Conservation (phyloP, 106 monocot genomes). For the Phalaenopsis equestris region DNA sequence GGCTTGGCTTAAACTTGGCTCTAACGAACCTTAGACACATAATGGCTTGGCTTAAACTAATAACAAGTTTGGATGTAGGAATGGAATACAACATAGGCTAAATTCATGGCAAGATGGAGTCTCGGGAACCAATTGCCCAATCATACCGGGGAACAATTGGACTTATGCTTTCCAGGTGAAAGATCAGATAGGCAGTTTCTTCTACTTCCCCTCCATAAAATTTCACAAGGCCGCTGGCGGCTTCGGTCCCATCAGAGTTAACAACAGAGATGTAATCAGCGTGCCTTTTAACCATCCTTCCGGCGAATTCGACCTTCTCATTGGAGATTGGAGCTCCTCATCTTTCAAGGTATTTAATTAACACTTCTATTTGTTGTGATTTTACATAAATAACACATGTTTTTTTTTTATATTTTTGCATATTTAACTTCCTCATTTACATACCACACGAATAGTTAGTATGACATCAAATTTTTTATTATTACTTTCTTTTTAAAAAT, state of each 20-base stretch:
- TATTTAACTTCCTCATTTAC: neutral
- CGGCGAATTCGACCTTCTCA: conserved; percentile 32
- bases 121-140: conserved; percentile 21
- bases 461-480: no score
- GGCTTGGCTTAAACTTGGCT: no score
- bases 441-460: neutral
- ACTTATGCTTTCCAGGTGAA: conserved; percentile 16
- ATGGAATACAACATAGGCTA: conserved; percentile 17
- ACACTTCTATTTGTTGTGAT: neutral
- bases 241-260: conserved; percentile 18
- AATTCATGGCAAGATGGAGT: conserved; percentile 26
- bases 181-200: conserved; percentile 21
- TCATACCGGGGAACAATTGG: conserved; percentile 12
- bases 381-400: no score
- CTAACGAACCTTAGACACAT: no score
- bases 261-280: conserved; percentile 12
- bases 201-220: conserved; percentile 21
- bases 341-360: conserved; percentile 16
- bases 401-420: neutral
- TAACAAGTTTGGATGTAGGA: neutral
- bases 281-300: conserved; percentile 29
- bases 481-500: no score
- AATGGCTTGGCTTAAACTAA: no score
- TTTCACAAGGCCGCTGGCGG: conserved; percentile 23
- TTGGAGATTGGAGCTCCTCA: conserved; percentile 26